Evolutionary conservation across 2,329 filamentous ascomycete genomes (phyloP).

Genomic region (Ploettnerulaceae sp.): DNA sequence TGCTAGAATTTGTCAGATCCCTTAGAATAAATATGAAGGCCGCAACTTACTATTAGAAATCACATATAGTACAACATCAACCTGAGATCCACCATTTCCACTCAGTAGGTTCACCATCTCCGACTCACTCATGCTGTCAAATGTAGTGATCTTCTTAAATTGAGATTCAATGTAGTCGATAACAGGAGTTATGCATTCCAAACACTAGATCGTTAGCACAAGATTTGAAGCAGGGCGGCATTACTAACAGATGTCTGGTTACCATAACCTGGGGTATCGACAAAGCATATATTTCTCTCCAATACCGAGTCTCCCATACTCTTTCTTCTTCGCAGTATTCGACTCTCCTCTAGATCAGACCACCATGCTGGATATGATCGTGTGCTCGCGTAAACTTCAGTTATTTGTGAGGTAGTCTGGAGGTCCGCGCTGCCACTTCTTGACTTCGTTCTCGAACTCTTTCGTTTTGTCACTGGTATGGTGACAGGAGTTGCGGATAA

Average conservation of each 20-base stretch:
- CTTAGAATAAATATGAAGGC: neutral
- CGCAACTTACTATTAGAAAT: conserved; percentile 59
- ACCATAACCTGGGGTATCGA: conserved; percentile 71
- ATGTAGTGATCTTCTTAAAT: conserved; percentile 57
- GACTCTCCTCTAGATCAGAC: conserved; percentile 68
- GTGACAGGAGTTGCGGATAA: conserved; percentile 35
- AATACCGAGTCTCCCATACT: conserved; percentile 72
- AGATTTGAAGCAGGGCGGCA: conserved; percentile 18
- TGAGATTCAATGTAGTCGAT: conserved; percentile 69
- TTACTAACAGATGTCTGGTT: conserved; percentile 47
- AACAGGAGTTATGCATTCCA: conserved; percentile 55
- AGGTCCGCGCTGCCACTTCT: conserved; percentile 24
- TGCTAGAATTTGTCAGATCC: conserved; percentile 38
- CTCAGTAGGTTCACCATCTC: conserved; percentile 76
- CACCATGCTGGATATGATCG: conserved; percentile 87
- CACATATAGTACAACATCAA: conserved; percentile 83
- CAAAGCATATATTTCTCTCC: conserved; percentile 89
- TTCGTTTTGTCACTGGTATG: conserved; percentile 25
- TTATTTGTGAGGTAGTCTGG: conserved; percentile 42
- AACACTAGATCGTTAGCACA: conserved; percentile 38
- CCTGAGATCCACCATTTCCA: conserved; percentile 74
- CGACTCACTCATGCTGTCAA: conserved; percentile 59
- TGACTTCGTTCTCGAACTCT: conserved; percentile 28
- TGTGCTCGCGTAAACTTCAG: conserved; percentile 73
- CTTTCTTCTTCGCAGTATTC: conserved; percentile 56